A percentile compares a stretch with the other conserved stretches of the same genome.
Conservation (phyloP, 164 flowering plant species). For the Cinnamomum micranthum region DNA sequence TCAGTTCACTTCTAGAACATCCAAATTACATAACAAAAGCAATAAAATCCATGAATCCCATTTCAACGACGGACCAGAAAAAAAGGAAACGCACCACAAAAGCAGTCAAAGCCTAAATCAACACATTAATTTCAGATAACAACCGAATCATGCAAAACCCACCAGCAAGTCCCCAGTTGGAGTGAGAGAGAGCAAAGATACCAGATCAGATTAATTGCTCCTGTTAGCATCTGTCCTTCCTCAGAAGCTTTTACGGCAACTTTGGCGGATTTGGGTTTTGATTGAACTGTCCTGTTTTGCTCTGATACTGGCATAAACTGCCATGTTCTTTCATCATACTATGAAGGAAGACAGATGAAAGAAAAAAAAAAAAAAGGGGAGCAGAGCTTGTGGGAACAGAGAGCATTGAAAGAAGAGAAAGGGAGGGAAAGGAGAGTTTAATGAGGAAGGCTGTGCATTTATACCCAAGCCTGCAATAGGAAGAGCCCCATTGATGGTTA, state of each 20-base stretch:
- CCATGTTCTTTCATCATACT: not conserved
- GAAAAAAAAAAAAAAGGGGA: not conserved
- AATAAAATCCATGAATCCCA: not conserved
- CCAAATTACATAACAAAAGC: not conserved
- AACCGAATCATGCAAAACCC: slow-evolving; percentile 9
- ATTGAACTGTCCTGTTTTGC: slow-evolving; percentile 28
- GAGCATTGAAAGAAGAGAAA: not conserved
- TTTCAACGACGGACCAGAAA: not conserved
- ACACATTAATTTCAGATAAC: slow-evolving; percentile 43
- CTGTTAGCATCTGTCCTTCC: slow-evolving; percentile 41
- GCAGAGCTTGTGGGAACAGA: slow-evolving; percentile 7
- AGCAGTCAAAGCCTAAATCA: not conserved
- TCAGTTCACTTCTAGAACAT: not conserved
- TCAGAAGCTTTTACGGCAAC: slow-evolving; percentile 25
- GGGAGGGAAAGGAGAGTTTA: slow-evolving; percentile 8
- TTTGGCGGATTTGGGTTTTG: slow-evolving; percentile 30
- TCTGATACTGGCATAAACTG: slow-evolving; percentile 21
- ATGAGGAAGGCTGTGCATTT: slow-evolving; percentile 55
- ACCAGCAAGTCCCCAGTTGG: slow-evolving; percentile 17
- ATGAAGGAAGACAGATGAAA: not conserved
- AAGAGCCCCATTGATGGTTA: slow-evolving; percentile 82
- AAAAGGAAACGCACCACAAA: slow-evolving; percentile 9
- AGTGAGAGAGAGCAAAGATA: slow-evolving; percentile 20
- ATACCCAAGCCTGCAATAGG: slow-evolving; percentile 83
- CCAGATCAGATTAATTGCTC: slow-evolving; percentile 56